A percentile compares a stretch with the other conserved stretches of the same genome.
Evolutionary conservation across 75 land plant genomes (phyloP).

Genomic region (Ceratopteris richardii): DNA sequence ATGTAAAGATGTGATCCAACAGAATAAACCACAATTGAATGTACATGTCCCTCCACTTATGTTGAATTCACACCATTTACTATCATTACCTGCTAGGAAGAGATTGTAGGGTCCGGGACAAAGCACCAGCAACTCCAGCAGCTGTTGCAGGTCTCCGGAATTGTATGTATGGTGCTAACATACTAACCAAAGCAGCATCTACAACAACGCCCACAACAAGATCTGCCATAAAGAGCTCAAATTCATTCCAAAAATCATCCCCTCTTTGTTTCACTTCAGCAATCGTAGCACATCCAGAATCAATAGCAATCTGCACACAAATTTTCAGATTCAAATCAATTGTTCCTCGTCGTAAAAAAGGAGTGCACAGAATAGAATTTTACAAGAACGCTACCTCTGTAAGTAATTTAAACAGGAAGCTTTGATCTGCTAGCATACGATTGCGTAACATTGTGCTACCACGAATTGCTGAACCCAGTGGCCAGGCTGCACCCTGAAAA

Average conservation of each 20-base stretch:
- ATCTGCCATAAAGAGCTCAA: constrained; percentile 90
- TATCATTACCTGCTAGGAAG: constrained; percentile 89
- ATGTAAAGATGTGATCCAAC: too few species aligned
- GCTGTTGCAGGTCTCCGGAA: constrained; percentile 48
- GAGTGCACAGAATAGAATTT: not conserved
- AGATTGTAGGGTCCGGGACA: constrained; percentile 49
- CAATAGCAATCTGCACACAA: constrained; percentile 62
- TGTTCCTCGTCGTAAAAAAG: not conserved
- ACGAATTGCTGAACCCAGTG: constrained; percentile 49
- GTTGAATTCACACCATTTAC: too few species aligned
- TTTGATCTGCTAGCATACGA: constrained; percentile 90
- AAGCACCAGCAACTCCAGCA: constrained; percentile 39
- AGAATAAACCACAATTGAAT: too few species aligned
- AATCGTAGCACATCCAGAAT: constrained; percentile 95
- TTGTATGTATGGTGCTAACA: constrained; percentile 85
- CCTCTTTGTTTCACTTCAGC: constrained; percentile 97
- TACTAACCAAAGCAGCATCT: constrained; percentile 70
- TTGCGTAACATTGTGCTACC: constrained; percentile 59
- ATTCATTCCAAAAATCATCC: constrained; percentile 94
- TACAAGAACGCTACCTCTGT: constrained; percentile 49
- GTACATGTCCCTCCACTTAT: too few species aligned
- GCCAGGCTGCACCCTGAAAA: constrained; percentile 41
- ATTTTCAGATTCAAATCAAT: not conserved
- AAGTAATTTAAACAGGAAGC: constrained; percentile 83
- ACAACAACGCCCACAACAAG: constrained; percentile 85